phyloP scores from a whole-genome alignment of 2,329 filamentous ascomycete genomes.

The Sporothrix humicola region DNA sequence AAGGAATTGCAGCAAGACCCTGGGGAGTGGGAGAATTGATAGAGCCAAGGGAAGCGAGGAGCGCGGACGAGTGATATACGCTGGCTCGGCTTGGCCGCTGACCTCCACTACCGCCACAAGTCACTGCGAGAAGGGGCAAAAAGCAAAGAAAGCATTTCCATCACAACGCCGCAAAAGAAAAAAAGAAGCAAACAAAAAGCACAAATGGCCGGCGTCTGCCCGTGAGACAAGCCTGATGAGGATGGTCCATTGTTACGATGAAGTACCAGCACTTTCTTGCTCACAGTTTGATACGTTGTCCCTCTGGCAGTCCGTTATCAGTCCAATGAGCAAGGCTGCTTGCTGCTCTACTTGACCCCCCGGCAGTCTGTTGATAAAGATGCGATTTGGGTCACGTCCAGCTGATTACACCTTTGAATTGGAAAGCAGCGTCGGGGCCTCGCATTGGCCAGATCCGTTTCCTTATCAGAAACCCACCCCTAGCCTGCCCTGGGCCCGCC shows the following conservation, averaged over 20 bases:
- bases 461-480: constrained; percentile 28
- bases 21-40: neutral
- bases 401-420: constrained; percentile 37
- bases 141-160: neutral
- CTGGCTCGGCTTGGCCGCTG: constrained; percentile 20
- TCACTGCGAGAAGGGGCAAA: neutral
- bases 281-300: neutral
- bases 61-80: constrained; percentile 13
- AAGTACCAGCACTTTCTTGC: neutral
- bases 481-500: neutral
- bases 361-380: constrained; percentile 7
- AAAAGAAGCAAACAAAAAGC: neutral
- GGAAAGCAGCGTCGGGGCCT: constrained; percentile 30
- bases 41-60: neutral
- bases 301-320: constrained; percentile 23
- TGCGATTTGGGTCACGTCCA: neutral
- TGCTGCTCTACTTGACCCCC: neutral
- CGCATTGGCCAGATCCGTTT: constrained; percentile 29
- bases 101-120: neutral
- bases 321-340: constrained; percentile 35
- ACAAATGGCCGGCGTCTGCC: constrained; percentile 5
- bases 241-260: constrained; percentile 8
- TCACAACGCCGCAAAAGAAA: neutral
- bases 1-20: neutral
- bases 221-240: constrained; percentile 25